Percentiles rank a stretch among this genome's conserved stretches.
These are phyloP conservation scores for Cardamine occulta DNA, from an alignment of 345 rosid species.

Conservation along the genomic window DNA sequence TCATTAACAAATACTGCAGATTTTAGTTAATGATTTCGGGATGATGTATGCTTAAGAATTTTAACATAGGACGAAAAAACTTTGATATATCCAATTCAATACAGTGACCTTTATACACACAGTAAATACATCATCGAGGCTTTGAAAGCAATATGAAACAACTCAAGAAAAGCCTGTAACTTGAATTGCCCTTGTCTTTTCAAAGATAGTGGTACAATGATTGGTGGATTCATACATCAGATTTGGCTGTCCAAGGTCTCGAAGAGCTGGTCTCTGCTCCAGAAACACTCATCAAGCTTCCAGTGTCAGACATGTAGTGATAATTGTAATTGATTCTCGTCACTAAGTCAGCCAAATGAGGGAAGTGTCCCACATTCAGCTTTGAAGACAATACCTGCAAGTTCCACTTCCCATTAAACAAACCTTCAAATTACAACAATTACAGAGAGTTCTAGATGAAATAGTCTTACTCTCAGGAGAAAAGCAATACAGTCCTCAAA, in stretches of 20 bases:
- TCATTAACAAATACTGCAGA: neutral
- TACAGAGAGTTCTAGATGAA: neutral
- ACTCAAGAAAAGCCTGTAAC: neutral
- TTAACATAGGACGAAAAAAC: neutral
- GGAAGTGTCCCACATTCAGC: conserved; percentile 90
- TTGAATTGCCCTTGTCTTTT: neutral
- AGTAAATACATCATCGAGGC: neutral
- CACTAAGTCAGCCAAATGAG: conserved; percentile 92
- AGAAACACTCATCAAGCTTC: conserved; percentile 47
- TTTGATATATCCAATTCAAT: neutral
- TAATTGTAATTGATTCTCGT: conserved; percentile 92
- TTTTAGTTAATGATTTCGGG: neutral
- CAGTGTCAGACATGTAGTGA: conserved; percentile 87
- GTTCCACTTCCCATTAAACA: conserved; percentile 6
- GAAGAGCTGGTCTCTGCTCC: neutral
- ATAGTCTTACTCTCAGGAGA: conserved; percentile 79
- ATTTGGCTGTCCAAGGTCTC: conserved; percentile 17
- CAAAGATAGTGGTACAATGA: neutral
- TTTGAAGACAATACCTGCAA: conserved; percentile 86
- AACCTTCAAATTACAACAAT: neutral
- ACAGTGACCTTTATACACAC: neutral
- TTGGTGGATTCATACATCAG: conserved; percentile 18
- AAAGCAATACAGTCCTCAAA: conserved; percentile 90
- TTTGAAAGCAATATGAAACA: neutral
- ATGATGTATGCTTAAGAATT: neutral